Evolutionary conservation across 2,329 filamentous ascomycete species (phyloP), one percentile per base, ranked within the genome.

Genomic region (Talaromyces sp.): DNA sequence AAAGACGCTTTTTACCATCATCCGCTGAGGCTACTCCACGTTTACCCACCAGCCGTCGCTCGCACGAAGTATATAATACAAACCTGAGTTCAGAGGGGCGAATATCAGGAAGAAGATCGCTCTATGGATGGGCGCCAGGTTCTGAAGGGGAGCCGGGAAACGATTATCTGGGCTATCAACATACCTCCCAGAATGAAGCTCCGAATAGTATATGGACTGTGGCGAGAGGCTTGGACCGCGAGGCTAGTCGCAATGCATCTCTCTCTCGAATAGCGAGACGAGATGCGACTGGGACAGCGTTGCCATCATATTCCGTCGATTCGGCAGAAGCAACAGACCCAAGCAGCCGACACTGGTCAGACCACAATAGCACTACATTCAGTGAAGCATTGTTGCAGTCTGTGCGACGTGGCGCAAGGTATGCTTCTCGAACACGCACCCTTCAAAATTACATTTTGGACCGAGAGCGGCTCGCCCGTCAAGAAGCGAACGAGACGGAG

Each of bases 111-210:
- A 75, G 81, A 67, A 84, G 86, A 69, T 82, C 78, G 62, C 75
- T 87, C 50, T 87, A 88, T 74, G 85, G 87, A 72, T 88, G 86
- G 86, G 84, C 85, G 39, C 85, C 85, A 10, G 79, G 79, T 9
- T 76, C 78, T 39, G 76, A 78, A 60, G 72, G 76, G 16, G 75
- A 78, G 31, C 39, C 35, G 10, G 50, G 27, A 19, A 49, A 63
- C 49, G 61, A 56, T 24, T 47, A 37, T 33, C 7, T 47, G 19
- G 49, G 50, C 24, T 63, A 57, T 24, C 61, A 57, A 19, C 49
- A 45, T 27, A 27, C 49, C 19, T 35, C 49, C 39, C 62, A 64
- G 24, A 63, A 65, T 47, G 37, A 60, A 33, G 24, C 45, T 62
- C 69, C 63, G 67, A 72, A 69, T 66, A 71, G 69, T 63, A 70